Conservation (phyloP, 208 protist genomes). For the Leptomonas pyrrhocoris region DNA sequence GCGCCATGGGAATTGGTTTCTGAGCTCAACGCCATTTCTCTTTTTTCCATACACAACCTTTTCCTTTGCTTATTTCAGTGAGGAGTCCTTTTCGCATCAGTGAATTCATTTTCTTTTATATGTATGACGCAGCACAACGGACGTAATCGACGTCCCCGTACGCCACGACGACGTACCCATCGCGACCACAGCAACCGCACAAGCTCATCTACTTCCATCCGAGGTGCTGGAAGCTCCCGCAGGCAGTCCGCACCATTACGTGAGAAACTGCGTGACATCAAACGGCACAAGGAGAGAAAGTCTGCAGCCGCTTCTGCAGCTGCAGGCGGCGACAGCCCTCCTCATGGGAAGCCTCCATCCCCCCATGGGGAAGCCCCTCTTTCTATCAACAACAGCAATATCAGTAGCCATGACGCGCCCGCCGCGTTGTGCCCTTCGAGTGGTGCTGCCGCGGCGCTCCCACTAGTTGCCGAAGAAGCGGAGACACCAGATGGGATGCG, state of each 20-base stretch:
- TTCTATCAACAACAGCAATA: not conserved
- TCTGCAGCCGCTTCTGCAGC: not conserved
- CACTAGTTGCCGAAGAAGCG: conserved; percentile 2
- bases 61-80: not conserved
- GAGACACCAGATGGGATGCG: conserved; percentile 27
- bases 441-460: not conserved
- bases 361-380: not conserved
- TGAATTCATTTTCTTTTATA: not conserved
- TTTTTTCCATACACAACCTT: not conserved
- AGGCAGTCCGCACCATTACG: not conserved
- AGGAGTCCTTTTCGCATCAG: not conserved
- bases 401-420: not conserved
- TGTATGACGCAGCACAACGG: not conserved
- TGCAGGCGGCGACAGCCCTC: not conserved
- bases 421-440: not conserved
- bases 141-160: not conserved
- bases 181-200: not conserved
- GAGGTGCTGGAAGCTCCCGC: not conserved
- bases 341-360: not conserved
- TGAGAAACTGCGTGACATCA: not conserved
- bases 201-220: not conserved
- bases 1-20: not conserved
- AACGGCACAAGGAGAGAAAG: not conserved
- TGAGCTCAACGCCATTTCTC: not conserved
- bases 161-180: not conserved